These are phyloP conservation scores for Vitis hybrid DNA, from an alignment of 177 flowering plant genomes.

Conservation along the genomic window DNA sequence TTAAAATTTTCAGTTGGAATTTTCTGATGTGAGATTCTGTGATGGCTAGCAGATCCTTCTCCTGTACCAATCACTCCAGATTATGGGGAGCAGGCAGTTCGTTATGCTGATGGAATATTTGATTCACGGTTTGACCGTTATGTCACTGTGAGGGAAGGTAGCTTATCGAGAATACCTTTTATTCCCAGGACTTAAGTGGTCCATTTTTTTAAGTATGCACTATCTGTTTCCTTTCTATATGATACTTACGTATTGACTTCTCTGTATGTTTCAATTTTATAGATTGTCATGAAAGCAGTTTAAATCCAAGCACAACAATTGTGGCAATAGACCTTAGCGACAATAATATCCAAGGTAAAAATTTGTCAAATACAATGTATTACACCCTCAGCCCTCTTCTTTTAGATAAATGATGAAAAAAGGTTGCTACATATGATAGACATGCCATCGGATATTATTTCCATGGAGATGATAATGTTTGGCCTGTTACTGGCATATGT, in stretches of 20 bases:
- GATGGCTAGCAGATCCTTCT: constrained; percentile 36
- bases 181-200: background rate
- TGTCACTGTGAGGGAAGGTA: constrained; percentile 88
- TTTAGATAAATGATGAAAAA: background rate
- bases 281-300: constrained; percentile 72
- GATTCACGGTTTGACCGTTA: constrained; percentile 67
- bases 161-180: background rate
- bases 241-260: too few species aligned
- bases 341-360: constrained; percentile 53
- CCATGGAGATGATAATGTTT: too few species aligned
- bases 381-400: background rate
- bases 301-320: constrained; percentile 65
- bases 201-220: background rate
- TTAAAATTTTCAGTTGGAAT: background rate
- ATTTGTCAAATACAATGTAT: background rate
- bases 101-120: constrained; percentile 93
- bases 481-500: too few species aligned
- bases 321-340: constrained; percentile 46
- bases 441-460: too few species aligned
- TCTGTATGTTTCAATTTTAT: background rate
- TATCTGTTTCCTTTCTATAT: background rate
- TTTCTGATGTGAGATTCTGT: background rate
- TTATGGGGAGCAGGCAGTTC: constrained; percentile 69
- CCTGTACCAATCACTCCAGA: constrained; percentile 82
- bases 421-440: too few species aligned